A percentile compares a stretch with the other conserved stretches of the same genome.
Conservation (phyloP, 2,329 filamentous ascomycete genomes). For the Hortaea sp. region DNA sequence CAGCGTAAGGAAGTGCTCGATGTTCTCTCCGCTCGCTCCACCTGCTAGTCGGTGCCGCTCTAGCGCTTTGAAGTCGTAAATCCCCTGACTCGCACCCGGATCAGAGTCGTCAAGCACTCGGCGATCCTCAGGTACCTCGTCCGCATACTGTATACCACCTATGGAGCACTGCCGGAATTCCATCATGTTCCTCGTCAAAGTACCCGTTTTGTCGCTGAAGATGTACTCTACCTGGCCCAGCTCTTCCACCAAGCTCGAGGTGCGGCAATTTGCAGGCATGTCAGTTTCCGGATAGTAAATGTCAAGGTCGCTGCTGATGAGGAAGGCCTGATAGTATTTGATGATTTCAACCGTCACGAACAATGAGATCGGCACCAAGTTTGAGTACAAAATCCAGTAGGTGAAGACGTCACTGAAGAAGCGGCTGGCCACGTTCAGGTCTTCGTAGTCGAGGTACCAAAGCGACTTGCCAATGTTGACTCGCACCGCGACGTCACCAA, state of each 20-base stretch:
- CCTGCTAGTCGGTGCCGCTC: constrained; percentile 51
- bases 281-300: constrained; percentile 96
- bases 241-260: constrained; percentile 86
- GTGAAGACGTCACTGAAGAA: constrained; percentile 94
- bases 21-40: constrained; percentile 47
- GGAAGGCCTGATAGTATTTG: constrained; percentile 95
- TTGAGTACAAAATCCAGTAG: constrained; percentile 96
- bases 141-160: constrained; percentile 84
- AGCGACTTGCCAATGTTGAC: constrained; percentile 53
- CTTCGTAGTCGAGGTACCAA: constrained; percentile 60
- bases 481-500: constrained; percentile 78
- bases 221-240: constrained; percentile 97
- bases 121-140: constrained; percentile 83
- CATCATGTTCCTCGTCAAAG: constrained; percentile 97
- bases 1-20: constrained; percentile 77
- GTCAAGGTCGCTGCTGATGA: constrained; percentile 95
- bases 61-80: constrained; percentile 75
- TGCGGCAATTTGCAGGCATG: constrained; percentile 89
- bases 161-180: constrained; percentile 95
- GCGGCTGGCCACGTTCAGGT: constrained; percentile 59
- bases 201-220: constrained; percentile 96
- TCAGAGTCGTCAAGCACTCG: constrained; percentile 64
- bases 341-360: constrained; percentile 97
- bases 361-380: constrained; percentile 90
- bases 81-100: constrained; percentile 58